These are phyloP conservation scores for Populus deltoides DNA, from an alignment of 345 rosid genomes.

Conservation along the genomic window DNA sequence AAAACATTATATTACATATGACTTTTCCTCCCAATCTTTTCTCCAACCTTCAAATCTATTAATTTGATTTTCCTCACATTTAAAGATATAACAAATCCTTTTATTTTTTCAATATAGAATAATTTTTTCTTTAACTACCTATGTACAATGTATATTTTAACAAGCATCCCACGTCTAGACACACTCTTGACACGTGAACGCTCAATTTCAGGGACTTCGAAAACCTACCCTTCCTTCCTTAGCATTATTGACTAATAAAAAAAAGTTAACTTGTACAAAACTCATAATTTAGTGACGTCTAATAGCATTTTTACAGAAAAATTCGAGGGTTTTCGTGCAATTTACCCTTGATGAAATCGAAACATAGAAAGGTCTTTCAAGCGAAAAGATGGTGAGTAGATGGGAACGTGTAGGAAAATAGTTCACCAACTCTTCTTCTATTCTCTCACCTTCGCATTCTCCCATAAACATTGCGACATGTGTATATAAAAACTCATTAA, in stretches of 20 bases:
- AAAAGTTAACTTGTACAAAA: too few relatives aligned
- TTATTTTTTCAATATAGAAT: too few relatives aligned
- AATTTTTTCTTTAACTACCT: too few relatives aligned
- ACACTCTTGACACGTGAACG: neutral
- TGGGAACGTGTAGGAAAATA: constrained; percentile 53
- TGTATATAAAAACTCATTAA: constrained; percentile 17
- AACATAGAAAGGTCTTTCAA: neutral
- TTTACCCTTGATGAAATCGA: neutral
- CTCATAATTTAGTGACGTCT: too few relatives aligned
- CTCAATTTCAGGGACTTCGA: neutral
- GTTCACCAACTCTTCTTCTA: constrained; percentile 64
- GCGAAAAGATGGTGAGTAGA: constrained; percentile 37
- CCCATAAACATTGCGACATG: constrained; percentile 7
- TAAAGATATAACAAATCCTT: too few relatives aligned
- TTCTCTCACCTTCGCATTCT: constrained; percentile 20
- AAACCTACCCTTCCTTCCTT: neutral
- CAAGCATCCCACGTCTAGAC: neutral
- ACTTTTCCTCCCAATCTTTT: too few relatives aligned
- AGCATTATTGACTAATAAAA: neutral
- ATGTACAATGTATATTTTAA: too few relatives aligned
- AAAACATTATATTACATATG: too few relatives aligned
- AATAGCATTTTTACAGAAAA: too few relatives aligned
- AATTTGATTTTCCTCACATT: too few relatives aligned
- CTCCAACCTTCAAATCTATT: too few relatives aligned
- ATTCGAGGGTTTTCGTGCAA: too few relatives aligned